phyloP scores from a whole-genome alignment of 305 asterid genomes.

The Fraxinus angustifolia region DNA sequence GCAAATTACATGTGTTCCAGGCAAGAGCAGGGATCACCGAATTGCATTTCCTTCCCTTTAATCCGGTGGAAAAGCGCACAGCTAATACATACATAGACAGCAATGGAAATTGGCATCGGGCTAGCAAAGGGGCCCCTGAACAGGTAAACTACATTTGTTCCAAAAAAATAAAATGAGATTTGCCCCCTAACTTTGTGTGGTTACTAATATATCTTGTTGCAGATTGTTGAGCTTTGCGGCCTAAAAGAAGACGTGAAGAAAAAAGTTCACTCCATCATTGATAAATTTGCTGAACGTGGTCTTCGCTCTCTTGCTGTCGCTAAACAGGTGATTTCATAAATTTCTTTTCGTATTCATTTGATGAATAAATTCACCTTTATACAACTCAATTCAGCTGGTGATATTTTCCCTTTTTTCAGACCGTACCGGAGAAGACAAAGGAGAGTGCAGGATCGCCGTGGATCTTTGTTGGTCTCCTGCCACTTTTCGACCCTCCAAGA shows the following conservation, averaged over 20 bases:
- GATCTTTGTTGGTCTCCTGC: conserved; percentile 48
- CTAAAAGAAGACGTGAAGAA: conserved; percentile 36
- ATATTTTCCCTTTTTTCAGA: conserved; percentile 20
- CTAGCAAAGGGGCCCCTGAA: conserved; percentile 87
- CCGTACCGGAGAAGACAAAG: conserved; percentile 44
- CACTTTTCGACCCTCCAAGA: conserved; percentile 55
- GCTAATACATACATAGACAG: conserved; percentile 62
- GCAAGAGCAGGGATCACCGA: conserved; percentile 75
- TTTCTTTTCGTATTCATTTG: neutral
- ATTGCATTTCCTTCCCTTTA: conserved; percentile 70
- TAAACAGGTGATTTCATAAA: conserved; percentile 41
- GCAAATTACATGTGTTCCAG: conserved; percentile 23
- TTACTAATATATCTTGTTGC: conserved; percentile 5
- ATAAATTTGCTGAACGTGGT: conserved; percentile 74
- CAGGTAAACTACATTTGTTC: conserved; percentile 37
- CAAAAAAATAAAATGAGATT: neutral
- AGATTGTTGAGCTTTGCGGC: conserved; percentile 41
- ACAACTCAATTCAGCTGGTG: neutral
- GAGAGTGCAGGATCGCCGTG: conserved; percentile 47
- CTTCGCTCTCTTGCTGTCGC: conserved; percentile 74
- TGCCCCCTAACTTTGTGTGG: neutral
- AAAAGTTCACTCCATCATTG: conserved; percentile 55
- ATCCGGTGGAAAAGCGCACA: conserved; percentile 76
- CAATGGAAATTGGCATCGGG: conserved; percentile 63
- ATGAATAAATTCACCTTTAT: neutral